Evolutionary conservation across 805 yeast species (phyloP).

Genomic region (Torulaspora maleeae): DNA sequence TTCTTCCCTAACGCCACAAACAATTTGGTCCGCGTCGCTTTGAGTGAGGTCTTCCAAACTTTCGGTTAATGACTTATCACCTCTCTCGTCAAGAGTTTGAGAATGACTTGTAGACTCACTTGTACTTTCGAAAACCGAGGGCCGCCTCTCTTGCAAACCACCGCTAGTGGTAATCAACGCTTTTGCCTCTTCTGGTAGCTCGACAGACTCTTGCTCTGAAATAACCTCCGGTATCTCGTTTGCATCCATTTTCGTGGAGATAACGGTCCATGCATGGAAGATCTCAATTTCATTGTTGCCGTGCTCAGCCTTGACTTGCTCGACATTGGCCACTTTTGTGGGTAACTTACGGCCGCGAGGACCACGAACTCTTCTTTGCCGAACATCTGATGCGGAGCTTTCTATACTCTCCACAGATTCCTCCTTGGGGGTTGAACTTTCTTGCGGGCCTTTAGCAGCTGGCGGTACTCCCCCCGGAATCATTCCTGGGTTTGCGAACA

Average conservation of each 20-base stretch:
- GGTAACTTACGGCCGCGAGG: constrained; percentile 74
- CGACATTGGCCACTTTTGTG: constrained; percentile 41
- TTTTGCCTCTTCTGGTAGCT: background rate
- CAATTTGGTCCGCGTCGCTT: background rate
- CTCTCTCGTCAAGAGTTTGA: background rate
- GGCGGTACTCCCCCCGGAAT: constrained; percentile 19
- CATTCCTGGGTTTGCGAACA: constrained; percentile 53
- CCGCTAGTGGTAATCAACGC: background rate
- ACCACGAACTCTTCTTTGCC: constrained; percentile 51
- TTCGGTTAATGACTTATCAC: background rate
- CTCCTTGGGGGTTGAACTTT: background rate
- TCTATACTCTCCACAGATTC: constrained; percentile 3
- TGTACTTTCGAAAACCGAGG: constrained; percentile 4
- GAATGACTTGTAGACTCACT: background rate
- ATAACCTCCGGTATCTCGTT: background rate
- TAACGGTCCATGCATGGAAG: constrained; percentile 24
- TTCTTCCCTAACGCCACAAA: background rate
- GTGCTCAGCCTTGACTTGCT: constrained; percentile 24
- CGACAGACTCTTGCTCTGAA: background rate
- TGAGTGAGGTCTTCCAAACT: background rate
- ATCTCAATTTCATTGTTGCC: constrained; percentile 21
- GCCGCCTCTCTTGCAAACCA: constrained; percentile 9
- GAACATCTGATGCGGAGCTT: constrained; percentile 7
- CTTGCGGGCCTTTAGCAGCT: no score
- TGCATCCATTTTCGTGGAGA: background rate